A percentile compares a stretch with the other conserved stretches of the same genome.
These are phyloP conservation scores for Acrodontium crateriforme DNA, from an alignment of 2,329 filamentous ascomycete genomes.

Conservation along the genomic window DNA sequence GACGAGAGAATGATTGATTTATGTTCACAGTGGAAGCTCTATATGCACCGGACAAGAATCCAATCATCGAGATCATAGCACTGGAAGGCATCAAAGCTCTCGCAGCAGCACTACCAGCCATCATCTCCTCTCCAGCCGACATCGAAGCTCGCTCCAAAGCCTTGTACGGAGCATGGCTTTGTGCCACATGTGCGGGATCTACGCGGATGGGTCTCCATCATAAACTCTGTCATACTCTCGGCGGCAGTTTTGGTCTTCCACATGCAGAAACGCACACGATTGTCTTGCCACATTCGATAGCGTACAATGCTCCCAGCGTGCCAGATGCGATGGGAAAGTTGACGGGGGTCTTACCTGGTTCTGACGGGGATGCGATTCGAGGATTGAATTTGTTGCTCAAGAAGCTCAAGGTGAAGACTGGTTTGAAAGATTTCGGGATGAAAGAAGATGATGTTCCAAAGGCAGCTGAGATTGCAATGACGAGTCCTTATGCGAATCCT, in stretches of 20 bases:
- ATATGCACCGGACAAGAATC: conserved; percentile 48
- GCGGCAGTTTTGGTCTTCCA: conserved; percentile 49
- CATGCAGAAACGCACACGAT: conserved; percentile 54
- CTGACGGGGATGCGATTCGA: conserved; percentile 43
- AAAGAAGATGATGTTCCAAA: conserved; percentile 47
- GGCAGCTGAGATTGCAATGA: conserved; percentile 44
- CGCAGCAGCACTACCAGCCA: conserved; percentile 38
- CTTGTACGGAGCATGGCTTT: conserved; percentile 52
- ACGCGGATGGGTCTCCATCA: conserved; percentile 53
- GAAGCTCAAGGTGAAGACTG: conserved; percentile 41
- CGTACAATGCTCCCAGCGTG: conserved; percentile 46
- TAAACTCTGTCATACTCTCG: conserved; percentile 53
- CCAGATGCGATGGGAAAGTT: conserved; percentile 40
- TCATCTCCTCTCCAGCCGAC: conserved; percentile 34
- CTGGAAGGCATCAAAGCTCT: conserved; percentile 43
- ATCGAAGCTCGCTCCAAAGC: conserved; percentile 37
- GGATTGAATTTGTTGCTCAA: conserved; percentile 43
- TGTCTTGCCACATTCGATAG: conserved; percentile 47
- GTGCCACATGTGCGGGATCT: conserved; percentile 45
- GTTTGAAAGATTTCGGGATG: conserved; percentile 43
- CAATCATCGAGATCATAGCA: conserved; percentile 44
- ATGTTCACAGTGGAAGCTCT: conserved; percentile 41
- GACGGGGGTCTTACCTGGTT: conserved; percentile 40
- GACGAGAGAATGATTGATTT: too few species aligned
- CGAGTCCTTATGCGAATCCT: conserved; percentile 48